Evolutionary conservation across 495 filamentous ascomycete species (phyloP).

Genomic region (Neurospora africana): DNA sequence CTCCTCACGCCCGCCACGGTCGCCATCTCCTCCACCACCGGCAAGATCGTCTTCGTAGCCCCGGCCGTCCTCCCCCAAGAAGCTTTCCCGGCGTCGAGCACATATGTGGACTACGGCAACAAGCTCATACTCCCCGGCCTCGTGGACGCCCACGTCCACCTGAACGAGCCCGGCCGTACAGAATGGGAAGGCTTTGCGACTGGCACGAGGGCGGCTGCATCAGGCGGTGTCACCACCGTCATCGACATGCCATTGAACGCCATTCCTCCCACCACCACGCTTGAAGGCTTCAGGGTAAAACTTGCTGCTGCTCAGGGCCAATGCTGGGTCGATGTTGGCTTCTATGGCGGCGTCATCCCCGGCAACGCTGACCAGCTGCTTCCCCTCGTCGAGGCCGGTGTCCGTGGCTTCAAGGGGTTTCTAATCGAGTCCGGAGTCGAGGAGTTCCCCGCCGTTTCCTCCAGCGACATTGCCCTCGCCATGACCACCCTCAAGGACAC

Average conservation of each 20-base stretch:
- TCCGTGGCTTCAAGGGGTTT: constrained; percentile 96
- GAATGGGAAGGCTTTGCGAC: constrained; percentile 99
- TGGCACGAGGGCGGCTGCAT: constrained; percentile 86
- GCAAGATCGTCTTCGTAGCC: constrained; percentile 75
- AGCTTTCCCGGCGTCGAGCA: constrained; percentile 59
- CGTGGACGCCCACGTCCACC: constrained; percentile 94
- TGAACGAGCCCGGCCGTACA: constrained; percentile 93
- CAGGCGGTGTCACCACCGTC: constrained; percentile 95
- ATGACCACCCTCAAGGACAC: constrained; percentile 66
- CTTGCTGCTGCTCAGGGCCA: constrained; percentile 73
- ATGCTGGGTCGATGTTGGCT: constrained; percentile 98
- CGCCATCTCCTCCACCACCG: constrained; percentile 63
- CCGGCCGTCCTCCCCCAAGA: constrained; percentile 58
- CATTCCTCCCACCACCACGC: constrained; percentile 90
- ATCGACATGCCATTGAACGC: constrained; percentile 98
- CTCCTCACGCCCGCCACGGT: constrained; percentile 57
- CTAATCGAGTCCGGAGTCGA: constrained; percentile 93
- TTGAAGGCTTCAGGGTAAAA: constrained; percentile 73
- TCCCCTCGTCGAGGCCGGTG: constrained; percentile 70
- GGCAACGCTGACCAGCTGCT: constrained; percentile 76
- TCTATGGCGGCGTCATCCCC: constrained; percentile 92
- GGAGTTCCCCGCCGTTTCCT: constrained; percentile 85
- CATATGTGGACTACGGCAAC: constrained; percentile 80
- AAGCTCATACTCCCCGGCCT: constrained; percentile 79
- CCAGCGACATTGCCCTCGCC: constrained; percentile 64